phyloP scores from a whole-genome alignment of 2,329 filamentous ascomycete genomes.

The Fusarium scirpi region DNA sequence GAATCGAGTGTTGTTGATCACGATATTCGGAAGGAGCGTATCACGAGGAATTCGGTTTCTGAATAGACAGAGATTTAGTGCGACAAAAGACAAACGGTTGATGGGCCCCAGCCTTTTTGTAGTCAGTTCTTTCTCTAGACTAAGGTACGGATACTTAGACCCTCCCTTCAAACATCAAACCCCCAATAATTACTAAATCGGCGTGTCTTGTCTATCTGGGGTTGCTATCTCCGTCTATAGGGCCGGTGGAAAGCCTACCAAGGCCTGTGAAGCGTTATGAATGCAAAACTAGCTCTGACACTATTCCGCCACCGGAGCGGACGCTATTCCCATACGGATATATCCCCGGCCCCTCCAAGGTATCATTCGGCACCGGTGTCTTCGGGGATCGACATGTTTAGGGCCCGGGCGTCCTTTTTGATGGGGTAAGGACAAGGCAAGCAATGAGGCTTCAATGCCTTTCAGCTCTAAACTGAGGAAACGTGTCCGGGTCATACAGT shows the following conservation, averaged over 20 bases:
- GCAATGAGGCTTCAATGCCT: constrained; percentile 5
- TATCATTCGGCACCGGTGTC: constrained; percentile 29
- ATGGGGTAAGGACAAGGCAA: constrained; percentile 13
- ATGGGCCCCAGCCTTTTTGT: constrained; percentile 8
- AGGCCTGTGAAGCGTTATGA: constrained; percentile 1
- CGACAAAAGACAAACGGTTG: neutral
- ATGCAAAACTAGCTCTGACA: constrained; percentile 7
- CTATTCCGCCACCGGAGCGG: constrained; percentile 28
- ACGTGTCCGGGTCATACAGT: constrained; percentile 6
- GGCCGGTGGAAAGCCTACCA: neutral
- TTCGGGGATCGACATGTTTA: constrained; percentile 37
- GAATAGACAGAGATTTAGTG: constrained; percentile 11
- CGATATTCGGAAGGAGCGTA: neutral
- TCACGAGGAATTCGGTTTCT: neutral
- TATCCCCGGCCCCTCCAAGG: constrained; percentile 34
- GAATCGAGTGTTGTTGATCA: constrained; percentile 1
- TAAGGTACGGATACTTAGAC: neutral
- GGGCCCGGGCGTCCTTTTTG: constrained; percentile 12
- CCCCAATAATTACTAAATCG: neutral
- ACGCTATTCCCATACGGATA: constrained; percentile 46
- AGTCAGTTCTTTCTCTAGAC: neutral
- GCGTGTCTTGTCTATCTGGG: constrained; percentile 33
- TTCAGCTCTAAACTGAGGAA: constrained; percentile 26
- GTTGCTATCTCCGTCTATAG: constrained; percentile 34
- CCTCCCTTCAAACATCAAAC: neutral